Percentiles rank a stretch among this genome's conserved stretches.
phyloP scores from a whole-genome alignment of 768 basidiomycete genomes.

The Collybiopsis confluens region DNA sequence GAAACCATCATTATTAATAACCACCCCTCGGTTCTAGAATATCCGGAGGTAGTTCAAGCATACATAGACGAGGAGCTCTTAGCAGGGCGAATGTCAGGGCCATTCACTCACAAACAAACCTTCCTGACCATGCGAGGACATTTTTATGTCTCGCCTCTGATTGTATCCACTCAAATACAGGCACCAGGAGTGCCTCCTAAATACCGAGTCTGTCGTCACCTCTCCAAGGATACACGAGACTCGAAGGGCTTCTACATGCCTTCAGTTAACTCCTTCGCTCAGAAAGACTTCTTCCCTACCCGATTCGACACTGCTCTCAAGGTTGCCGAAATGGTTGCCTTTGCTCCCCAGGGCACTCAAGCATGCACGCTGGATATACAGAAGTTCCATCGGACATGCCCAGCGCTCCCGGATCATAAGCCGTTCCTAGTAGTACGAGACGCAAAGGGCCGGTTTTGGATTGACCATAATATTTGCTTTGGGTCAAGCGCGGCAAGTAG shows the following conservation, averaged over 20 bases:
- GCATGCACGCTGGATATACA: constrained; percentile 27
- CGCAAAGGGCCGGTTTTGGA: constrained; percentile 16
- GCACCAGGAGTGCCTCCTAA: constrained; percentile 6
- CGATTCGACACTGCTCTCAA: no score
- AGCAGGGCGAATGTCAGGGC: constrained; percentile 15
- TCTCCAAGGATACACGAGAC: constrained; percentile 1
- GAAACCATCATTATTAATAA: constrained; percentile 12
- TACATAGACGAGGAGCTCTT: constrained; percentile 17
- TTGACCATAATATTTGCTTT: constrained; percentile 29
- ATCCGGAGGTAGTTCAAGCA: neutral
- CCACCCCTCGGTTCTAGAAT: constrained; percentile 6
- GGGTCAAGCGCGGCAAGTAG: constrained; percentile 23
- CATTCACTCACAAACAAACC: constrained; percentile 14
- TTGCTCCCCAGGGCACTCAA: constrained; percentile 8
- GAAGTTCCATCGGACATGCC: constrained; percentile 30
- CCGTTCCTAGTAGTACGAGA: constrained; percentile 26
- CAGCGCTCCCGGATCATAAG: constrained; percentile 27
- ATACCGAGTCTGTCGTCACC: constrained; percentile 10
- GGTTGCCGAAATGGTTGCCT: no score
- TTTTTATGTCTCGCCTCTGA: constrained; percentile 7
- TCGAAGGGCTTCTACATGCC: neutral
- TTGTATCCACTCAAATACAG: neutral
- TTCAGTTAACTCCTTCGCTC: constrained; percentile 7
- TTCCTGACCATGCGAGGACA: constrained; percentile 14
- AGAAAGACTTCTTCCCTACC: no score